A percentile compares a stretch with the other conserved stretches of the same genome.
These are phyloP conservation scores for Rhodotorula kratochvilovae DNA, from an alignment of 768 basidiomycete genomes.

Conservation along the genomic window DNA sequence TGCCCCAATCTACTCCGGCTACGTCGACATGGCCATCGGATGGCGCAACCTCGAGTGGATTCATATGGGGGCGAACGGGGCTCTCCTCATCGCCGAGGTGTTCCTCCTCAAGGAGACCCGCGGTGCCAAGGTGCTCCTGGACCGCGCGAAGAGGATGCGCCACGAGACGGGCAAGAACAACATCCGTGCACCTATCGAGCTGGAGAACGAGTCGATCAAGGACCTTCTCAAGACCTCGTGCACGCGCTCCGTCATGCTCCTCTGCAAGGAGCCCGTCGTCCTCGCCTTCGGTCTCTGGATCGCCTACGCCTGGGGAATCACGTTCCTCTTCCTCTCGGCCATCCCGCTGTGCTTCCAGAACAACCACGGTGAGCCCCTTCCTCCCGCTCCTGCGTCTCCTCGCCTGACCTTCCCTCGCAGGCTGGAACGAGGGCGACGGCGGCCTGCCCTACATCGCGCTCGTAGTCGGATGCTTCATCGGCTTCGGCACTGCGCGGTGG, in stretches of 20 bases:
- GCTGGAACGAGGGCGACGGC: conserved; percentile 35
- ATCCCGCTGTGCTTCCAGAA: conserved; percentile 40
- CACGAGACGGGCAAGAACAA: conserved; percentile 38
- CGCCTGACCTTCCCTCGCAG: too few relatives aligned
- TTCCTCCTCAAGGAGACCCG: conserved; percentile 41
- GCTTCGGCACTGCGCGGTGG: conserved; percentile 34
- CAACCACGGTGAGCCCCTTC: conserved; percentile 21
- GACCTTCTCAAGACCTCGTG: conserved; percentile 34
- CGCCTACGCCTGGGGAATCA: conserved; percentile 37
- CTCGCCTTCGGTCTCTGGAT: conserved; percentile 34
- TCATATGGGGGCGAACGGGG: conserved; percentile 30
- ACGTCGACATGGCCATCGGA: conserved; percentile 35
- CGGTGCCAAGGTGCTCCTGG: conserved; percentile 39
- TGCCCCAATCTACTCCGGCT: conserved; percentile 41
- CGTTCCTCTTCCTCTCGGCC: conserved; percentile 39
- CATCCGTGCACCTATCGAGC: conserved; percentile 38
- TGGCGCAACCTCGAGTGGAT: conserved; percentile 42
- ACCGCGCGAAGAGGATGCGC: conserved; percentile 38
- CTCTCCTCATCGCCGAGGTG: conserved; percentile 32
- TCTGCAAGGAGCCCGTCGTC: conserved; percentile 36
- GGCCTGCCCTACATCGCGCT: conserved; percentile 38
- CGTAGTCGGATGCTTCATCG: conserved; percentile 41
- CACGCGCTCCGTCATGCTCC: conserved; percentile 35
- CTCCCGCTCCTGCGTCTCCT: too few relatives aligned
- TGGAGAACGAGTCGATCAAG: conserved; percentile 39